A percentile compares a stretch with the other conserved stretches of the same genome.
Evolutionary conservation across 805 yeast genomes (phyloP).

Genomic region (Nakazawaea holstii): DNA sequence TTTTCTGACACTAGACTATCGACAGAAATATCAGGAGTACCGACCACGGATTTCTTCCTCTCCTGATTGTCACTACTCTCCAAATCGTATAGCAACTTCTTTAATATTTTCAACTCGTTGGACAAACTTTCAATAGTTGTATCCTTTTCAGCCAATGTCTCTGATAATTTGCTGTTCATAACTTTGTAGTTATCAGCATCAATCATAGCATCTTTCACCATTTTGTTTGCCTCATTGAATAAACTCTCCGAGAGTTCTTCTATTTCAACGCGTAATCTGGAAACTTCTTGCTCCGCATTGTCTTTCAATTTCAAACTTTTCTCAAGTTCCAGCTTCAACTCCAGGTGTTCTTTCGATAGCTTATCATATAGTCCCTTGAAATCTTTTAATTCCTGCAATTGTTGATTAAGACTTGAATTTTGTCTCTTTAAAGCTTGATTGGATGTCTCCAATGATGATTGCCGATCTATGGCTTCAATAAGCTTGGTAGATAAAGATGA

Average conservation of each 20-base stretch:
- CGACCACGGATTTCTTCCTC: constrained; percentile 14
- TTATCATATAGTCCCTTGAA: neutral
- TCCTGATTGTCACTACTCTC: constrained; percentile 33
- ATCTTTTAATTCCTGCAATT: constrained; percentile 19
- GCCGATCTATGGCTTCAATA: constrained; percentile 55
- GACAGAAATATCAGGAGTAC: constrained; percentile 5
- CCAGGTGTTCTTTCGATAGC: constrained; percentile 10
- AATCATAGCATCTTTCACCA: constrained; percentile 76
- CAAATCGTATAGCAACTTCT: constrained; percentile 49
- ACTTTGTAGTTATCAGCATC: constrained; percentile 56
- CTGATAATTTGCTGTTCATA: constrained; percentile 49
- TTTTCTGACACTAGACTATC: constrained; percentile 2
- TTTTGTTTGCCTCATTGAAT: constrained; percentile 78
- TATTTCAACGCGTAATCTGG: constrained; percentile 62
- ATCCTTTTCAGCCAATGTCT: constrained; percentile 64
- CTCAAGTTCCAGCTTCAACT: constrained; percentile 19
- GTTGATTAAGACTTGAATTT: constrained; percentile 27
- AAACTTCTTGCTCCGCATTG: constrained; percentile 54
- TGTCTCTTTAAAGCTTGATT: constrained; percentile 30
- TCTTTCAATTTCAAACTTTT: constrained; percentile 27
- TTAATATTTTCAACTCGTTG: constrained; percentile 63
- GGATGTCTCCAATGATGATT: constrained; percentile 48
- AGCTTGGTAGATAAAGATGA: constrained; percentile 52
- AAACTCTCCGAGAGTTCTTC: constrained; percentile 74
- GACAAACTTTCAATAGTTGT: constrained; percentile 56